Percentiles rank a stretch among this genome's conserved stretches.
phyloP scores from a whole-genome alignment of 257 asterid species.

The Gentiana macrophylla region DNA sequence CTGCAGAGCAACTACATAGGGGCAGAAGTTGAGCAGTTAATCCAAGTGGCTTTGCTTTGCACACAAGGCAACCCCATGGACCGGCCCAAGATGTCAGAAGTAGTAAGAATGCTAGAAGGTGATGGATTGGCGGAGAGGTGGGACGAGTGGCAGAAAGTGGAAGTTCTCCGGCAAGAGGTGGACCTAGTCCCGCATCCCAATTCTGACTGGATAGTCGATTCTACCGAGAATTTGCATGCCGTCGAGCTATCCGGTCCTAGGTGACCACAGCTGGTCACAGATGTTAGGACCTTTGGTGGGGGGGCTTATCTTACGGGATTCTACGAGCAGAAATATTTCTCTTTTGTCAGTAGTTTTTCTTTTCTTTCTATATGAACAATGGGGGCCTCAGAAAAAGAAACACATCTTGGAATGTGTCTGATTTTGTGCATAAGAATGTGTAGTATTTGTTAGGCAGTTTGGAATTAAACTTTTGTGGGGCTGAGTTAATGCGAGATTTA shows the following conservation, averaged over 20 bases:
- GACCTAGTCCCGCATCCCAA: conserved; percentile 33
- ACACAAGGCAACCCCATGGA: conserved; percentile 42
- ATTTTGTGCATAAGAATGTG: conserved; percentile 31
- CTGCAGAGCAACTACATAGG: conserved; percentile 32
- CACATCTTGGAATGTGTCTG: conserved; percentile 12
- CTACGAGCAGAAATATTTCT: conserved; percentile 6
- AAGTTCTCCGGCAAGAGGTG: conserved; percentile 46
- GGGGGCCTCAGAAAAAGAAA: too few species aligned
- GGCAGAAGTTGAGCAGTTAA: conserved; percentile 42
- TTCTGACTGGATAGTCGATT: conserved; percentile 44
- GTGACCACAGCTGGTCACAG: conserved; percentile 16
- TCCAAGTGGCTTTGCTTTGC: conserved; percentile 44
- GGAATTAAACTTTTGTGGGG: conserved; percentile 2
- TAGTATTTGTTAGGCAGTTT: conserved; percentile 18
- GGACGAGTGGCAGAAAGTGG: conserved; percentile 60
- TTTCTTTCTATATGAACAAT: conserved; percentile 7
- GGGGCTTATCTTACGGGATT: too few species aligned
- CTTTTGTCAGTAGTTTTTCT: conserved; percentile 1
- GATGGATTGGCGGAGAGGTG: conserved; percentile 46
- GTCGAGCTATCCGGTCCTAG: conserved; percentile 47
- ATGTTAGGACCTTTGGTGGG: conserved; percentile 14
- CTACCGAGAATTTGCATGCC: conserved; percentile 44
- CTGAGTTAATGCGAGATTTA: too few species aligned
- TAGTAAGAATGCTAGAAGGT: conserved; percentile 45
- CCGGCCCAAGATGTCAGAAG: conserved; percentile 50